phyloP scores from a whole-genome alignment of 2,329 filamentous ascomycete genomes.

The Beauveria varroae region DNA sequence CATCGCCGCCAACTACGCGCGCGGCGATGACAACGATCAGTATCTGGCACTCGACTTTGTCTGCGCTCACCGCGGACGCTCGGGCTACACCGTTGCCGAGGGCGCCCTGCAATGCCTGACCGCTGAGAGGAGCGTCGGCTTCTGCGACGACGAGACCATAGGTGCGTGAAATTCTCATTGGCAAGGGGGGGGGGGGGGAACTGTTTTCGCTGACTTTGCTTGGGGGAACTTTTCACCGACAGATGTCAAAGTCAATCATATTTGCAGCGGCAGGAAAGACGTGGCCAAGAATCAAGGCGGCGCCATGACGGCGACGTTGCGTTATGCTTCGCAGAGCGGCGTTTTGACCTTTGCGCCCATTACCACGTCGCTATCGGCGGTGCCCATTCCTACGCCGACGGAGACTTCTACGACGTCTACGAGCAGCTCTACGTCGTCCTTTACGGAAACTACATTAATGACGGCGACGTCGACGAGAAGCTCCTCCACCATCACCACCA shows the following conservation, averaged over 20 bases:
- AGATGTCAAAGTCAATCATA: slow-evolving; percentile 42
- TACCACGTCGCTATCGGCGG: not conserved
- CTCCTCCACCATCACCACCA: not conserved
- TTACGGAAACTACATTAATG: not conserved
- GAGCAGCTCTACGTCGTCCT: slow-evolving; percentile 3
- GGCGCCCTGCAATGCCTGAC: slow-evolving; percentile 60
- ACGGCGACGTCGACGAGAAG: not conserved
- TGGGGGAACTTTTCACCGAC: not conserved
- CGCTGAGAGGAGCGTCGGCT: slow-evolving; percentile 40
- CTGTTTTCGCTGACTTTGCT: too few relatives aligned
- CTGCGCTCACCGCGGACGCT: slow-evolving; percentile 50
- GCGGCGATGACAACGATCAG: slow-evolving; percentile 37
- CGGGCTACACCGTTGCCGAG: slow-evolving; percentile 65
- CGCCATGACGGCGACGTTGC: slow-evolving; percentile 50
- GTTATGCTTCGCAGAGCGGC: slow-evolving; percentile 25
- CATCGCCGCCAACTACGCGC: slow-evolving; percentile 49
- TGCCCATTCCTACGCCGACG: not conserved
- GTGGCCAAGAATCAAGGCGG: slow-evolving; percentile 51
- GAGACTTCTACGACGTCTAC: slow-evolving; percentile 4
- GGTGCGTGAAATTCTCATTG: slow-evolving; percentile 17
- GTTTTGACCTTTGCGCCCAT: slow-evolving; percentile 23
- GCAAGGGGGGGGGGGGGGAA: too few relatives aligned
- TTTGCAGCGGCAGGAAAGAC: slow-evolving; percentile 46
- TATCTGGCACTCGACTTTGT: slow-evolving; percentile 53
- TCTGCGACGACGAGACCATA: slow-evolving; percentile 41